Conservation (phyloP, 768 basidiomycete species). For the Phallus indusiatus region DNA sequence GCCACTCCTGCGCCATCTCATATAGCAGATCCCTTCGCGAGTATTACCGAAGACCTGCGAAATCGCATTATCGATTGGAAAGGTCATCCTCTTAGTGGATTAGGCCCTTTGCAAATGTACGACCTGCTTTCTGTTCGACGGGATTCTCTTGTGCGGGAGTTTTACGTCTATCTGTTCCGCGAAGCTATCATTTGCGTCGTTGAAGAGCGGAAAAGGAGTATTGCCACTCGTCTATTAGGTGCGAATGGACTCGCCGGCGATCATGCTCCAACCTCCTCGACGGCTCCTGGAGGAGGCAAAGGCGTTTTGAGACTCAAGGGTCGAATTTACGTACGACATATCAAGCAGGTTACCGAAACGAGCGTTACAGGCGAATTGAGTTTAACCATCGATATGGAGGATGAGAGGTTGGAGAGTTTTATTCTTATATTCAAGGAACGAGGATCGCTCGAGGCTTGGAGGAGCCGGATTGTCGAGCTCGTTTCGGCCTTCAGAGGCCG, state of each 20-base stretch:
- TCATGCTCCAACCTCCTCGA: conserved; percentile 33
- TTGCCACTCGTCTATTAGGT: conserved; percentile 59
- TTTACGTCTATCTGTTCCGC: conserved; percentile 93
- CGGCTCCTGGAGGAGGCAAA: conserved; percentile 26
- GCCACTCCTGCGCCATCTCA: conserved; percentile 20
- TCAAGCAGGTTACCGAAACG: conserved; percentile 78
- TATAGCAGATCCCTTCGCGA: conserved; percentile 61
- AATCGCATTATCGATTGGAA: conserved; percentile 95
- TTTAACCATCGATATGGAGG: conserved; percentile 96
- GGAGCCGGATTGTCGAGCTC: conserved; percentile 67
- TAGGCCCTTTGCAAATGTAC: conserved; percentile 86
- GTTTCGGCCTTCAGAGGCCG: conserved; percentile 62
- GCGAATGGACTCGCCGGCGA: conserved; percentile 37
- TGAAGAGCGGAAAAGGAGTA: conserved; percentile 84
- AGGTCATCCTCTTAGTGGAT: conserved; percentile 80
- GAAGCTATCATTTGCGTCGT: conserved; percentile 98
- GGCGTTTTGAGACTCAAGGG: conserved; percentile 89
- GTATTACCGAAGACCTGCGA: conserved; percentile 82
- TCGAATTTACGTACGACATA: conserved; percentile 90
- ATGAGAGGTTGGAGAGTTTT: conserved; percentile 86
- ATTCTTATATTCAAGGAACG: conserved; percentile 93
- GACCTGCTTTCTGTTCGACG: conserved; percentile 85
- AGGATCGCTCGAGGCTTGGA: conserved; percentile 85
- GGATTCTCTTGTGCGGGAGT: conserved; percentile 84
- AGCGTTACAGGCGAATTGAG: conserved; percentile 77